phyloP scores from a whole-genome alignment of 345 rosid genomes.

The Salix suchowensis region DNA sequence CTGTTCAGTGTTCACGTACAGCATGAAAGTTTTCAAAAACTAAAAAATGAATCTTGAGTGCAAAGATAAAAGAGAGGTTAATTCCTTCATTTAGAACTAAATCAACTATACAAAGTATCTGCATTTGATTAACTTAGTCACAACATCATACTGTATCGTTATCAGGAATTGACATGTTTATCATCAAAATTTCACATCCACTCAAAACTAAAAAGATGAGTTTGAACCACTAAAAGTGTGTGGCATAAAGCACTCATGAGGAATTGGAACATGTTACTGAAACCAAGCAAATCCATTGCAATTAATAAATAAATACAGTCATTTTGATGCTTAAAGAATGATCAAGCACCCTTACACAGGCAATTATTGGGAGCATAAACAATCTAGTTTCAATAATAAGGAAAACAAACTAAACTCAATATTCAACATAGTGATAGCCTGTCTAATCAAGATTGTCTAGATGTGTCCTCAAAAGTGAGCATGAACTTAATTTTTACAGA shows the following conservation, averaged over 20 bases:
- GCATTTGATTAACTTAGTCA: background rate
- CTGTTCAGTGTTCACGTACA: slow-evolving; percentile 44
- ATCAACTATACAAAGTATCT: background rate
- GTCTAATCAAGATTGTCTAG: background rate
- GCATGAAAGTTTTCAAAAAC: background rate
- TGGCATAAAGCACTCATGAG: background rate
- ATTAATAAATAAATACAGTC: background rate
- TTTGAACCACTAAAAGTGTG: too few relatives aligned
- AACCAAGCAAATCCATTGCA: background rate
- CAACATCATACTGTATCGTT: background rate
- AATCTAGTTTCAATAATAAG: background rate
- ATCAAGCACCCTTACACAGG: background rate
- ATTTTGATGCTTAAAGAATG: background rate
- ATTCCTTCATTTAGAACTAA: background rate
- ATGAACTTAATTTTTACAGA: background rate
- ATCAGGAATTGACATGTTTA: background rate
- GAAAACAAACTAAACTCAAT: background rate
- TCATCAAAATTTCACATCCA: background rate
- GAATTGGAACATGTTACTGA: background rate
- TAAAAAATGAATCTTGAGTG: background rate
- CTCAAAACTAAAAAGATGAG: background rate
- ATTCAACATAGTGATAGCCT: background rate
- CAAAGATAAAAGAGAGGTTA: background rate
- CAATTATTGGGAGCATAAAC: background rate
- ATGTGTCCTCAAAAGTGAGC: background rate